phyloP scores from a whole-genome alignment of 2,329 filamentous ascomycete species.

The Hypoxylon sp. region DNA sequence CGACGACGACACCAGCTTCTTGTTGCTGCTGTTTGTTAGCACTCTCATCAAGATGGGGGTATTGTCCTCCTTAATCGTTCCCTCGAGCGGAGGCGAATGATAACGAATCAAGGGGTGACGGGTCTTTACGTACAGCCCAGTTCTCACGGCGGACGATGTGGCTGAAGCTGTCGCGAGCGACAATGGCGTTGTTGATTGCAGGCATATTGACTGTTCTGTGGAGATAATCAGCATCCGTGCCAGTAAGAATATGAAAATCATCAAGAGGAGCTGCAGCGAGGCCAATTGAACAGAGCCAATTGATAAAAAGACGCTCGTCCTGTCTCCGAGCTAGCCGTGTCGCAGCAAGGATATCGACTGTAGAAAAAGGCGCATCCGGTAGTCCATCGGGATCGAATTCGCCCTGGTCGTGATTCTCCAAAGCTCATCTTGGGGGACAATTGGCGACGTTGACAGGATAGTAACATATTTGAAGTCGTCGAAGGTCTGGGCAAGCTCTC shows the following conservation, averaged over 20 bases:
- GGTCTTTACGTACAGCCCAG: conserved; percentile 48
- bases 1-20: conserved; percentile 55
- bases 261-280: conserved; percentile 13
- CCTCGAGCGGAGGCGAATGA: background rate
- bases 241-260: background rate
- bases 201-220: conserved; percentile 52
- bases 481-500: conserved; percentile 20
- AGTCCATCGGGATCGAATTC: conserved; percentile 14
- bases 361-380: conserved; percentile 42
- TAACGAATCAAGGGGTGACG: background rate
- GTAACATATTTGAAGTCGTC: conserved; percentile 16
- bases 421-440: conserved; percentile 12
- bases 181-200: conserved; percentile 54
- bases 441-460: conserved; percentile 7
- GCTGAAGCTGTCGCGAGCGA: conserved; percentile 54
- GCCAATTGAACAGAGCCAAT: conserved; percentile 35
- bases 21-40: conserved; percentile 48
- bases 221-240: conserved; percentile 32
- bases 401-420: conserved; percentile 9
- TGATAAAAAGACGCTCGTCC: conserved; percentile 13
- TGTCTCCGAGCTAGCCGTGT: conserved; percentile 5
- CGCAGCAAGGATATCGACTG: background rate
- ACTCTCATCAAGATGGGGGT: conserved; percentile 4
- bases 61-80: background rate
- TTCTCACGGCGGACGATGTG: conserved; percentile 53